Conservation (phyloP, 2,329 filamentous ascomycete genomes). For the Berkeleyomyces basicola region DNA sequence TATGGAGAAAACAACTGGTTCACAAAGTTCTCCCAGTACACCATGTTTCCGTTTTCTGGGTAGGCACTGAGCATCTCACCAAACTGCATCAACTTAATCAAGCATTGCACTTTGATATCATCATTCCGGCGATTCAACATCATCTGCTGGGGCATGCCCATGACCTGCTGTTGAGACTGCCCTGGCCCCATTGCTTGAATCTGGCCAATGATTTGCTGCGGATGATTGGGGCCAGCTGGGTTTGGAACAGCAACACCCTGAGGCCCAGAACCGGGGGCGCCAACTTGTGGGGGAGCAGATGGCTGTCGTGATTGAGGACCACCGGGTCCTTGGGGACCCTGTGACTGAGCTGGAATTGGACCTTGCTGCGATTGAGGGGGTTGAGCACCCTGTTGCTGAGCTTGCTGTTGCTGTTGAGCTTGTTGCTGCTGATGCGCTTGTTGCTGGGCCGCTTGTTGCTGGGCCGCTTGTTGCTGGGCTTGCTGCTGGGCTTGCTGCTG, state of each 20-base stretch:
- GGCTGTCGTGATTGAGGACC: conserved; percentile 1
- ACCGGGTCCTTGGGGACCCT: not conserved
- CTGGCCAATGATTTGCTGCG: conserved; percentile 3
- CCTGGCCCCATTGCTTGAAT: not conserved
- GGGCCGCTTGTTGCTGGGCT: conserved; percentile 19
- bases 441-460: conserved; percentile 18
- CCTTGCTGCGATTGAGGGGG: conserved; percentile 20
- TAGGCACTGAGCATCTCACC: conserved; percentile 44
- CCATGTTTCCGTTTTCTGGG: conserved; percentile 47
- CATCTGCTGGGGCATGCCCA: conserved; percentile 13
- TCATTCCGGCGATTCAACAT: conserved; percentile 17
- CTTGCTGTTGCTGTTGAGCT: conserved; percentile 21
- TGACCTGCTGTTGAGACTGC: conserved; percentile 27
- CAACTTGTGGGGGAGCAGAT: conserved; percentile 7
- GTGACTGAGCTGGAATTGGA: conserved; percentile 16
- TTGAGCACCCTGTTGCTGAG: not conserved
- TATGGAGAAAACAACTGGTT: conserved; percentile 61
- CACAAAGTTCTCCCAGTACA: conserved; percentile 69
- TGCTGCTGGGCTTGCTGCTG: conserved; percentile 24
- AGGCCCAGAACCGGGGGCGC: conserved; percentile 3
- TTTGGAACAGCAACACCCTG: conserved; percentile 1
- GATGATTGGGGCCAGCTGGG: conserved; percentile 1
- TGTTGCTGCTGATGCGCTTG: conserved; percentile 23
- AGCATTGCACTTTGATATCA: conserved; percentile 37
- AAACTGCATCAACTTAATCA: conserved; percentile 45